Percentiles rank a stretch among this genome's conserved stretches.
Evolutionary conservation across 371 early-diverging fungal genomes (phyloP).

Genomic region (Mortierella sp.): DNA sequence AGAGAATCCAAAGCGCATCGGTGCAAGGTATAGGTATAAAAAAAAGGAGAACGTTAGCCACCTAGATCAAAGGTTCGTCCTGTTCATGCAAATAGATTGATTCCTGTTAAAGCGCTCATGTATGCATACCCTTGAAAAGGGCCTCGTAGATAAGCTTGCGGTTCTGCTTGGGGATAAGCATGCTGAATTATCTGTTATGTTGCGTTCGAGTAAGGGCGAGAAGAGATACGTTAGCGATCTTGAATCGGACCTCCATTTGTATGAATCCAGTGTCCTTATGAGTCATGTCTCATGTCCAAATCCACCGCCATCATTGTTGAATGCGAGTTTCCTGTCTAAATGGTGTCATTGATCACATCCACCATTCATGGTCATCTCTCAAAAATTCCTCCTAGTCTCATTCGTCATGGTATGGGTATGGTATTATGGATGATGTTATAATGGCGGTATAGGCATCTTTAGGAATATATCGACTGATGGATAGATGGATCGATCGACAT

Average conservation of each 20-base stretch:
- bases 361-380: background rate
- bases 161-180: constrained; percentile 98
- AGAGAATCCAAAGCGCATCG: background rate
- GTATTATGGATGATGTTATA: background rate
- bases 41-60: constrained; percentile 13
- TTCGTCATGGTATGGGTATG: background rate
- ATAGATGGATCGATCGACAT: constrained; percentile 11
- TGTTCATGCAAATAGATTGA: constrained; percentile 4
- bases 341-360: background rate
- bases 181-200: constrained; percentile 66
- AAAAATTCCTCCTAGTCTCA: background rate
- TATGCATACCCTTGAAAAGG: constrained; percentile 84
- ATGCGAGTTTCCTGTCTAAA: background rate
- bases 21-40: background rate
- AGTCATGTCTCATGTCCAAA: background rate
- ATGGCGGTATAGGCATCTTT: background rate
- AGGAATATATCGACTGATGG: constrained; percentile 23
- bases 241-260: background rate
- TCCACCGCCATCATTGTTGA: background rate
- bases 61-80: constrained; percentile 40
- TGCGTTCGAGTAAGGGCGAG: constrained; percentile 3
- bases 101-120: background rate
- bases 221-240: constrained; percentile 8
- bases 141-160: constrained; percentile 95
- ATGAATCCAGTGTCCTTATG: background rate